Evolutionary conservation across 345 rosid genomes (phyloP), one percentile per base, ranked within the genome.

Genomic region (Eucalyptus polybractea): DNA sequence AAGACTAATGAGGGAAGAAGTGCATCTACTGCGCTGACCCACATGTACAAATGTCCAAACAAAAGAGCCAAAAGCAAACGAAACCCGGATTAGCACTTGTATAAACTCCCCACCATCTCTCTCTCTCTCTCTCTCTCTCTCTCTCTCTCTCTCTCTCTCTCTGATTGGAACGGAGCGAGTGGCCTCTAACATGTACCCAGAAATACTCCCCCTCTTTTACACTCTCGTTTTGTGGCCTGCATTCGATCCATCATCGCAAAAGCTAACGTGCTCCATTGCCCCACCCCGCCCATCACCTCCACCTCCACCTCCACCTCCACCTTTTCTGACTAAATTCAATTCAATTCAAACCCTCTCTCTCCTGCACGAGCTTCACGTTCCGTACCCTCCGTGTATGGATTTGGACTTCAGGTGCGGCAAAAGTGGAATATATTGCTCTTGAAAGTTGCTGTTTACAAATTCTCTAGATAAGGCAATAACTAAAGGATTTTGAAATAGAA

Each of bases 61-160:
- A 76, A 69, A 5, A 76, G 40, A 5, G 4, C 7, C 25, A 37
- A 72, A 37, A 37, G 81, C 25, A 10, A 72, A 33, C 13, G 45
- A 0, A 72, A 19, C 6, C 33, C 19, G 1, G 3, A 65, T 14
- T 14, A 13, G 9, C 80, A 31, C 80, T 16, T 0, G 7, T 67
- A 31, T 16, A 8, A 67, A 31, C 4, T 67, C 80, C 62, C 62
- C 27, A 1, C 40, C 40, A 67, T 67, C 80, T 67, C 80, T 31
- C 21, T 53, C 56, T 8, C 60, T 54, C 25, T 19, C 24, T 17
- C 24, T 50, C 53, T 50, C 53, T 50, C 53, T 50, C 51, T 19
- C 56, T 50, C 53, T 33, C 33, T 50, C 50, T 50, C 50, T 50
- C 51, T 50, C 51, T 49, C 51, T 50, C 16, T 50, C 27, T 56